These are phyloP conservation scores for Aurinia saxatilis DNA, from an alignment of 345 rosid species.

Conservation along the genomic window DNA sequence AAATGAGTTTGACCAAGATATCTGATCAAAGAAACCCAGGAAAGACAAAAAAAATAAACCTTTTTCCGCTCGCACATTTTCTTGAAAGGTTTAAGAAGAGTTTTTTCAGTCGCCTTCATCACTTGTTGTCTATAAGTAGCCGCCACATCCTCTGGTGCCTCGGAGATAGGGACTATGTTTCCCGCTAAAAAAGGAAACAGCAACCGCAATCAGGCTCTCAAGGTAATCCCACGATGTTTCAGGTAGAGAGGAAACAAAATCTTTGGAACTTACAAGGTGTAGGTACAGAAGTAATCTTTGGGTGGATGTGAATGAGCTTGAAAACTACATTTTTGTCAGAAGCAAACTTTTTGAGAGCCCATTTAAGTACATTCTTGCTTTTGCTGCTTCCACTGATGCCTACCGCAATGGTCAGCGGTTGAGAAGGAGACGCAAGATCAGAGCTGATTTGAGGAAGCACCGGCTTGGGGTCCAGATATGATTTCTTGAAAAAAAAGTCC, in stretches of 20 bases:
- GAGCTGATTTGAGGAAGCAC: background rate
- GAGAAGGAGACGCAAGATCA: constrained; percentile 12
- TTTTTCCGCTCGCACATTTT: constrained; percentile 51
- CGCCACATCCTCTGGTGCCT: constrained; percentile 69
- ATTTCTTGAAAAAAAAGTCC: constrained; percentile 13
- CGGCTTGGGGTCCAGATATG: background rate
- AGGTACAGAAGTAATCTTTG: constrained; percentile 52
- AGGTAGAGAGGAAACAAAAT: background rate
- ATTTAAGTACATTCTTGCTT: constrained; percentile 43
- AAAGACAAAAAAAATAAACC: constrained; percentile 22
- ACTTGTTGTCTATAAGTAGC: constrained; percentile 56
- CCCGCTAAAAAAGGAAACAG: constrained; percentile 38
- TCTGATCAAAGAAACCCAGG: too few relatives aligned
- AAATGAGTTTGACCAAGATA: background rate
- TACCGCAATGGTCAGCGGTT: constrained; percentile 31
- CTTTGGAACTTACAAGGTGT: constrained; percentile 57
- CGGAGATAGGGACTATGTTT: constrained; percentile 41
- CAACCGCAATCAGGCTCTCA: background rate
- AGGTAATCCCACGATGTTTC: background rate
- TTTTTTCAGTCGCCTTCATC: constrained; percentile 43
- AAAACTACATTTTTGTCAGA: constrained; percentile 41
- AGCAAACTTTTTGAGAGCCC: constrained; percentile 49
- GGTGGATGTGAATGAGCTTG: constrained; percentile 59
- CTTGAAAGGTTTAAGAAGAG: constrained; percentile 55
- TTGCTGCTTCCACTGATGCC: constrained; percentile 56